Base-by-base conservation (phyloP, 768 basidiomycete genomes). In the Paxillus rubicundulus region DNA sequence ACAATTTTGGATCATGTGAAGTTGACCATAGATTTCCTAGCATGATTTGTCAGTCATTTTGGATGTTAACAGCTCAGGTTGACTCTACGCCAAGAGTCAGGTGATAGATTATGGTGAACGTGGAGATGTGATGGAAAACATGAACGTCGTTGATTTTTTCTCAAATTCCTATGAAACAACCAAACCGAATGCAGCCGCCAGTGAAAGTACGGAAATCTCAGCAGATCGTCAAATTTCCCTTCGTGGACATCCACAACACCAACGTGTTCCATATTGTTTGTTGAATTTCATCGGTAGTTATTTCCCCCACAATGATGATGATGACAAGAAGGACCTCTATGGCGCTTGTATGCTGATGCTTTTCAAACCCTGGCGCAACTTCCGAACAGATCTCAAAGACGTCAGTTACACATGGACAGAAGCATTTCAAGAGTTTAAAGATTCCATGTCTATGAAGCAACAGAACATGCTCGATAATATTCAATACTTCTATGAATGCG, bases 291-390 rank as follows among this genome's bases (percentile, higher is more conserved):
- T 73, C 14, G 77, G 76, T 0, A 57, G 45, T 0, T 74, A 56
- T 17, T 73, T 77, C 45, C 72, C 75, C 2, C 27, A 56, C 0
- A 8, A 47, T 0, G 60, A 75, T 49, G 63, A 72, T 24, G n/a
- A 44, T 2, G 61, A 63, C 0, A 30, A 30, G 2, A 33, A 56
- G 1, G 27, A 53, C 0, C 66, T 73, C 10, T 79, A 74, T 40
- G 70, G 61, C 33, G 74, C 75, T 5, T 61, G 33, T 0, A 72
- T 75, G 52, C 55, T 77, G 0, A 45, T 68, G 37, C 59, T 76
- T 3, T 51, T 77, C 5, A 66, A 64, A 33, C 76, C 73, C 2
- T 77, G 73, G 76, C 18, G 58, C 8, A 5, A 42, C 0, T 4
- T 72, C 0, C 3, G 33, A 0, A 7, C 5, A 1, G 71, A 74